phyloP scores from a whole-genome alignment of 2,329 filamentous ascomycete species.

The Claviceps humidiphila region DNA sequence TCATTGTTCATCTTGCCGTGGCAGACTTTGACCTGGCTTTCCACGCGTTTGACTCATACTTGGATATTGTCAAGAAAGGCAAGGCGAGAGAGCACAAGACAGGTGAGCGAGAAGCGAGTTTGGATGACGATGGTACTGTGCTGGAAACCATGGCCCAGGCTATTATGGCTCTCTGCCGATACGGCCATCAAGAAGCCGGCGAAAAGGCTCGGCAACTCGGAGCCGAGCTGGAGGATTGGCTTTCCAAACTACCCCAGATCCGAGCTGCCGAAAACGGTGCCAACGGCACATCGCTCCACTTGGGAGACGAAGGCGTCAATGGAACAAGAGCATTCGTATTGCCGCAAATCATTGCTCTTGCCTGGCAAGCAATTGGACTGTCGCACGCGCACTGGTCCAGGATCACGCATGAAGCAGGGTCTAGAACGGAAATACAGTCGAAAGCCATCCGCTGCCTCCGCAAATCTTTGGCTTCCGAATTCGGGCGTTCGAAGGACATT shows the following conservation, averaged over 20 bases:
- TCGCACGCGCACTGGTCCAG: constrained; percentile 80
- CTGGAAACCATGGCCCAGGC: constrained; percentile 69
- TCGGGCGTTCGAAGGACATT: constrained; percentile 53
- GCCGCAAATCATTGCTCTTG: constrained; percentile 48
- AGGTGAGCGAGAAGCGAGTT: constrained; percentile 52
- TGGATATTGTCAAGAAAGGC: constrained; percentile 74
- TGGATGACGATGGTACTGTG: constrained; percentile 69
- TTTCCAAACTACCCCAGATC: constrained; percentile 43
- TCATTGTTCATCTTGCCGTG: constrained; percentile 72
- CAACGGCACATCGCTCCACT: constrained; percentile 14
- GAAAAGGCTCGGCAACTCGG: constrained; percentile 67
- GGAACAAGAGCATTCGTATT: constrained; percentile 35
- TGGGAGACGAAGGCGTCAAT: constrained; percentile 16
- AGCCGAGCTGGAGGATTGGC: constrained; percentile 58
- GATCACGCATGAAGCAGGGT: constrained; percentile 61
- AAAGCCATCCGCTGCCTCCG: constrained; percentile 67
- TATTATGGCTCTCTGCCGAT: constrained; percentile 68
- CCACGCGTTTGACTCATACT: constrained; percentile 82
- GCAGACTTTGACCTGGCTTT: constrained; percentile 88
- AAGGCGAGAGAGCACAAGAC: constrained; percentile 75
- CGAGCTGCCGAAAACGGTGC: constrained; percentile 15
- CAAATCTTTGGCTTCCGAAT: constrained; percentile 55
- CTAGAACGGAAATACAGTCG: constrained; percentile 58
- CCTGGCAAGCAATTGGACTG: constrained; percentile 76
- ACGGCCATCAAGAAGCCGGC: constrained; percentile 59